These are phyloP conservation scores for Flaveria bidentis DNA, from an alignment of 129 eudicot genomes.

Conservation along the genomic window DNA sequence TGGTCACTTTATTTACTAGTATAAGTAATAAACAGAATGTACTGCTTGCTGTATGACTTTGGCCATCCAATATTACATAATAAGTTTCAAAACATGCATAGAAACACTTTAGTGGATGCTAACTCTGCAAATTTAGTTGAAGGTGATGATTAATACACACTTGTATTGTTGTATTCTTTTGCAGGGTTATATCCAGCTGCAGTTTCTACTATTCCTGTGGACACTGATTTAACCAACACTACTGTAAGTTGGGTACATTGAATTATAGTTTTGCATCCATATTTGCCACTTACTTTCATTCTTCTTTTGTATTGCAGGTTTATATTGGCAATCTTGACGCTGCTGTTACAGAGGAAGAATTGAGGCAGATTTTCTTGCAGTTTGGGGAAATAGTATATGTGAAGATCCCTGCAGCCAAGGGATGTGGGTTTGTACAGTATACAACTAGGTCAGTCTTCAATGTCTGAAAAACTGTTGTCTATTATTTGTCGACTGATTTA, in stretches of 20 bases:
- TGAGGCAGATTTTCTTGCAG: slow-evolving; percentile 81
- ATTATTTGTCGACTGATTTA: neutral
- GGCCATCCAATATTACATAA: neutral
- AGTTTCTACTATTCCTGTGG: slow-evolving; percentile 57
- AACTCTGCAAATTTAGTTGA: neutral
- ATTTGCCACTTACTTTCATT: slow-evolving; percentile 10
- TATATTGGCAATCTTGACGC: slow-evolving; percentile 87
- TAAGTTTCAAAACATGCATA: slow-evolving; percentile 5
- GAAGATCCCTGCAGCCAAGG: slow-evolving; percentile 82
- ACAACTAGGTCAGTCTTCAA: slow-evolving; percentile 57
- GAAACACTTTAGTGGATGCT: slow-evolving; percentile 15
- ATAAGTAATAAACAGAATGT: neutral
- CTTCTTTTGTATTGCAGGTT: slow-evolving; percentile 49
- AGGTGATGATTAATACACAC: neutral
- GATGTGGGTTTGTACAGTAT: slow-evolving; percentile 95
- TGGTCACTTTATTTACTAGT: neutral
- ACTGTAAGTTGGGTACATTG: slow-evolving; percentile 60
- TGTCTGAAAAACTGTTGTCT: slow-evolving; percentile 5
- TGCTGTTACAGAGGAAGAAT: slow-evolving; percentile 81
- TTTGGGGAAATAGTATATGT: slow-evolving; percentile 85
- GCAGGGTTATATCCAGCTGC: slow-evolving; percentile 75
- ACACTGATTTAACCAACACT: slow-evolving; percentile 75
- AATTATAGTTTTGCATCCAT: slow-evolving; percentile 5
- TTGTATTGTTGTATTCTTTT: slow-evolving; percentile 25
- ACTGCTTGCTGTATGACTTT: neutral